Evolutionary conservation across 2,329 filamentous ascomycete genomes (phyloP), one percentile per base, ranked within the genome.

Genomic region (Fusarium guadeloupense): DNA sequence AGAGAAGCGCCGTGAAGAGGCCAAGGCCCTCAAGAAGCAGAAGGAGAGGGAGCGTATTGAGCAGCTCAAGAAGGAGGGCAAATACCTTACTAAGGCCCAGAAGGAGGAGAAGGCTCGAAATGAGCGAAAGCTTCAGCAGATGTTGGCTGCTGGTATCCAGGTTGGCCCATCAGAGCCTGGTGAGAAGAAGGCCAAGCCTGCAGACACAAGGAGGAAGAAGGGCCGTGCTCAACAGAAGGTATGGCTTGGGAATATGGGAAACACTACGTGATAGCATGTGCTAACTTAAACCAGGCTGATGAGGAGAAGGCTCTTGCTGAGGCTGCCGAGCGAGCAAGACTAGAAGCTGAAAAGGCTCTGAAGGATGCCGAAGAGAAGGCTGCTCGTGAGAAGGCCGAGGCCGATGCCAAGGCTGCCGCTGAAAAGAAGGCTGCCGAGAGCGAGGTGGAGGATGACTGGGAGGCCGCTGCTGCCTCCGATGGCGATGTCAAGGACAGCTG

Each of bases 401-500:
- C 77, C 4, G 85, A 86, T 58, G 83, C 81, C 23, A 82, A 81
- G 26, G 81, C 80, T 34, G 81, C 81, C 50, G 82, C 83, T 16
- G 78, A 78, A 25, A 83, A 86, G 69, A 82, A 84, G 44, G 83
- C 81, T 13, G 79, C 72, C 5, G 80, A 82, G 44, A 88, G 85
- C 42, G 87, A 87, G 16, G 75, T 90, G 21, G 89, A 91, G 14
- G 89, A 96, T 30, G 93, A 97, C 75, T 97, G 93, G 93, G 92
- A 97, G 76, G 87, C 88, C 25, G 89, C 91, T 43, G 92, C 90
- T 25, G 90, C 88, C 21, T 90, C 91, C 41, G 86, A 91, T 21
- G 88, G 89, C 14, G 89, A 90, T 57, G 84, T 96, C 71, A 97
- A 97, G 78, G 94, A 97, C 66, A 94, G 89, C 80, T 98, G 94